Evolutionary conservation across 2,329 filamentous ascomycete genomes (phyloP).

Genomic region (Coniochaeta sp.): DNA sequence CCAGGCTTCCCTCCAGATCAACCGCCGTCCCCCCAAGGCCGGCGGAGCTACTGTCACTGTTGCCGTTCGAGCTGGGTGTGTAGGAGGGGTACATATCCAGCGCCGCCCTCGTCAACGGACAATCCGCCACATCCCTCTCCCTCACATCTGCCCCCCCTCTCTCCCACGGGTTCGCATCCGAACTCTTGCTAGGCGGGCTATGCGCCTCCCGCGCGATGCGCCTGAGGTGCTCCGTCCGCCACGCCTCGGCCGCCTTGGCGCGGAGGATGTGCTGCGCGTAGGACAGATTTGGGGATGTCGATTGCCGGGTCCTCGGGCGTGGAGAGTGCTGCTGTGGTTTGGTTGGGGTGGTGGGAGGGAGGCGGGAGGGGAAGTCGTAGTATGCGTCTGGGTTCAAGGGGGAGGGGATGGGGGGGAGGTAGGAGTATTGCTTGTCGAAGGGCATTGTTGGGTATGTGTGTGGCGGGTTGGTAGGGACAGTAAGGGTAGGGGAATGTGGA

Average conservation of each 20-base stretch:
- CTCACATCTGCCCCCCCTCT: too few relatives aligned
- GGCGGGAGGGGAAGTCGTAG: not conserved
- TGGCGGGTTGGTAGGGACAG: not conserved
- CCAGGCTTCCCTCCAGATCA: not conserved
- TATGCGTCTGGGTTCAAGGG: slow-evolving; percentile 16
- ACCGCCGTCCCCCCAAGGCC: too few relatives aligned
- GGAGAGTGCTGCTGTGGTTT: too few relatives aligned
- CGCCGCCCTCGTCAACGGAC: not conserved
- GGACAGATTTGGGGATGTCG: slow-evolving; percentile 20
- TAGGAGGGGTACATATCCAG: not conserved
- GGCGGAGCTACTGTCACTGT: too few relatives aligned
- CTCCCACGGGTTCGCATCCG: too few relatives aligned
- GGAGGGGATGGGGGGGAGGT: slow-evolving; percentile 18
- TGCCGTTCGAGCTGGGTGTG: too few relatives aligned
- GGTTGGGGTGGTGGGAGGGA: too few relatives aligned
- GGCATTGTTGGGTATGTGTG: not conserved
- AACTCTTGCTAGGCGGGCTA: too few relatives aligned
- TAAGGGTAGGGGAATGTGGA: too few relatives aligned
- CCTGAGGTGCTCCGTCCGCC: slow-evolving; percentile 26
- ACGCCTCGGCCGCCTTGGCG: slow-evolving; percentile 33
- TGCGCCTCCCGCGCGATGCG: too few relatives aligned
- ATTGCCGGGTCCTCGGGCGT: too few relatives aligned
- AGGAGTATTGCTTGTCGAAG: not conserved
- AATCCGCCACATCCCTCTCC: too few relatives aligned
- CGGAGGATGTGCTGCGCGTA: slow-evolving; percentile 33